phyloP scores from a whole-genome alignment of 495 filamentous ascomycete species.

The Lindgomyces ingoldianus region DNA sequence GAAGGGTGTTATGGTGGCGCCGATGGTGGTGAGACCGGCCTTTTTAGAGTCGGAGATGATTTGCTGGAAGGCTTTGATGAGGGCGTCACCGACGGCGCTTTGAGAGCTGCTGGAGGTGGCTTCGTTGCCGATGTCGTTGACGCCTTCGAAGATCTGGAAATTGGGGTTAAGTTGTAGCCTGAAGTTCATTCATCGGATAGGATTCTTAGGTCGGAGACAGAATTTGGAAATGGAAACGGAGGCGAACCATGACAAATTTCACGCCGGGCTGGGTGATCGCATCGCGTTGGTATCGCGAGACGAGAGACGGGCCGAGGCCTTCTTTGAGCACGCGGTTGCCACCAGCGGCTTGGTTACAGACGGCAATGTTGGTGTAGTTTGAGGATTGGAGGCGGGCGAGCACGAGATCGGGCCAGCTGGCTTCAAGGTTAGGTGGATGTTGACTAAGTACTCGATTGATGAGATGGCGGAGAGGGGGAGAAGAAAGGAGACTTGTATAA shows the following conservation, averaged over 20 bases:
- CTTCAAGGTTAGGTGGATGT: neutral
- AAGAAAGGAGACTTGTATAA: neutral
- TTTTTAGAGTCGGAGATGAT: constrained; percentile 58
- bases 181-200: too few relatives aligned
- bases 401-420: constrained; percentile 62
- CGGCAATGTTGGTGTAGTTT: constrained; percentile 52
- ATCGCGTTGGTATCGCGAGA: constrained; percentile 65
- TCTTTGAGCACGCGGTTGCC: constrained; percentile 66
- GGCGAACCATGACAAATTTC: constrained; percentile 62
- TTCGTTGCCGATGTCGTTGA: constrained; percentile 68
- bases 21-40: constrained; percentile 58
- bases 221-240: too few relatives aligned
- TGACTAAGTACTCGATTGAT: neutral
- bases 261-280: constrained; percentile 58
- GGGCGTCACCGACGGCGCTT: constrained; percentile 49
- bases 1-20: constrained; percentile 70
- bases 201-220: too few relatives aligned
- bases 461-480: neutral
- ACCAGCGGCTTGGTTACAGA: constrained; percentile 73
- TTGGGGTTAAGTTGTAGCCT: too few relatives aligned
- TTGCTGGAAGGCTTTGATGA: constrained; percentile 60
- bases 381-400: constrained; percentile 54
- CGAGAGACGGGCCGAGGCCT: constrained; percentile 61
- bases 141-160: constrained; percentile 73
- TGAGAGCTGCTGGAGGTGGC: constrained; percentile 51